A percentile compares a stretch with the other conserved stretches of the same genome.
These are phyloP conservation scores for Dioscorea alata DNA, from an alignment of 106 monocot genomes.

Conservation along the genomic window DNA sequence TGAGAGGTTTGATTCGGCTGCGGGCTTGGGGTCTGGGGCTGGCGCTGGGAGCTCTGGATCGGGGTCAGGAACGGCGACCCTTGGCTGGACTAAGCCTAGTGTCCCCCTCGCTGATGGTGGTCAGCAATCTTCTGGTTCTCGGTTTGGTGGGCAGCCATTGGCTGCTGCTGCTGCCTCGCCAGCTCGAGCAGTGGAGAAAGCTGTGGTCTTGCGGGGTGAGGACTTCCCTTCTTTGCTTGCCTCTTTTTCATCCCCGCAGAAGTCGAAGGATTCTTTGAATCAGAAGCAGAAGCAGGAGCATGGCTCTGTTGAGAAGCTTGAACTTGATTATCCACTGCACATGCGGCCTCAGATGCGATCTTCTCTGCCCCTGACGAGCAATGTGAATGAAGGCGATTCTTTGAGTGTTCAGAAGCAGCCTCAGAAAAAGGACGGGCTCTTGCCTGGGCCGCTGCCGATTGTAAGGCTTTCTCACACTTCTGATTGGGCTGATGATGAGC, in stretches of 20 bases:
- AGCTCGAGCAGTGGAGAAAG: conserved; percentile 19
- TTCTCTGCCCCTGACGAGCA: conserved; percentile 9
- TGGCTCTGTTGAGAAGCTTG: conserved; percentile 10
- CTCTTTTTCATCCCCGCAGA: conserved; percentile 15
- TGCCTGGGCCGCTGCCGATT: conserved; percentile 37
- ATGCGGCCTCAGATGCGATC: conserved; percentile 56
- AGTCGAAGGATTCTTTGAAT: conserved; percentile 19
- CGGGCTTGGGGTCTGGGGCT: conserved; percentile 25
- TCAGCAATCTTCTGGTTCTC: too few species aligned
- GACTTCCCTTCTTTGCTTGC: conserved; percentile 65
- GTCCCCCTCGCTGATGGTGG: too few species aligned
- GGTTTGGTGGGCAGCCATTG: background rate
- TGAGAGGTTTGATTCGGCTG: conserved; percentile 54
- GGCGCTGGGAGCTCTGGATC: conserved; percentile 32
- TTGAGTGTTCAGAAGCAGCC: conserved; percentile 11
- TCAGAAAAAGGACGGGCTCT: conserved; percentile 22
- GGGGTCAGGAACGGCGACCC: conserved; percentile 30
- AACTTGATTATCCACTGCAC: conserved; percentile 10
- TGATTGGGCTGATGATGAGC: conserved; percentile 95
- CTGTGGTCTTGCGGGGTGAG: conserved; percentile 59
- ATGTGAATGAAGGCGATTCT: background rate
- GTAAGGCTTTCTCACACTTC: conserved; percentile 48
- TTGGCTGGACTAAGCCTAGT: conserved; percentile 77
- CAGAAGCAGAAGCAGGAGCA: conserved; percentile 32
- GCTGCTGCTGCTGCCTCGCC: background rate